Base-by-base conservation (phyloP, 345 rosid species). In the Combretum micranthum region DNA sequence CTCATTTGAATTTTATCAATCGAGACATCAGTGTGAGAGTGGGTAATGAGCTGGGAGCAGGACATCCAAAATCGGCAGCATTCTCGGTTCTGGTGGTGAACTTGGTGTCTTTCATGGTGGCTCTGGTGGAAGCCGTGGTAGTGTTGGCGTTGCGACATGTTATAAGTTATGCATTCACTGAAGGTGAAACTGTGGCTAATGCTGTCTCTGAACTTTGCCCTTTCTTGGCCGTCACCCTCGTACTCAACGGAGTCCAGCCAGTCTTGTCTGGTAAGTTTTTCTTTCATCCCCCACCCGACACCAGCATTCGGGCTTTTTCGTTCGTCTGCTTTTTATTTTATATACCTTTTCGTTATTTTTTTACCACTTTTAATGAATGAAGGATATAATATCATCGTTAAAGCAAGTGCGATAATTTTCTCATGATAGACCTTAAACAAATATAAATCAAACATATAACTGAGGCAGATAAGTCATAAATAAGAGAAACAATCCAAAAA, bases 181-280 rank as follows among this genome's bases (percentile, higher is more conserved):
- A 39, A 0, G 82, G 82, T 10, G 68, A 53, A 26, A 44, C 64
- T 0, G 76, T 77, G 20, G 73, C 82, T 21, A 23, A 59, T 4
- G 82, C 76, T 2, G 82, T 77, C 23, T 65, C 78, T 0, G 78
- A 70, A 0, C 78, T 77, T 42, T 70, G 64, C 54, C 78, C 82
- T 1, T 65, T 64, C 32, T 44, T 77, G 49, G 82, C 78, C 4
- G 53, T 68, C 64, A 45, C 67, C 17, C 72, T 77, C 48, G 10
- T 77, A 15, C 73, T 77, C 44, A 72, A 72, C 12, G 82, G 82
- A 2, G 18, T 77, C 48, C 82, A 77, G 44, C 82, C 82, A 0
- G 82, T 77, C 25, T 60, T 77, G 17, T 77, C 78, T 0, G 81
- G 78, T 77, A 67, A 42, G 16, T 3, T 20, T 21, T 18, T 4